Evolutionary conservation across 83 land plant genomes (phyloP), one percentile per base, ranked within the genome.

Genomic region (Thuja plicata): DNA sequence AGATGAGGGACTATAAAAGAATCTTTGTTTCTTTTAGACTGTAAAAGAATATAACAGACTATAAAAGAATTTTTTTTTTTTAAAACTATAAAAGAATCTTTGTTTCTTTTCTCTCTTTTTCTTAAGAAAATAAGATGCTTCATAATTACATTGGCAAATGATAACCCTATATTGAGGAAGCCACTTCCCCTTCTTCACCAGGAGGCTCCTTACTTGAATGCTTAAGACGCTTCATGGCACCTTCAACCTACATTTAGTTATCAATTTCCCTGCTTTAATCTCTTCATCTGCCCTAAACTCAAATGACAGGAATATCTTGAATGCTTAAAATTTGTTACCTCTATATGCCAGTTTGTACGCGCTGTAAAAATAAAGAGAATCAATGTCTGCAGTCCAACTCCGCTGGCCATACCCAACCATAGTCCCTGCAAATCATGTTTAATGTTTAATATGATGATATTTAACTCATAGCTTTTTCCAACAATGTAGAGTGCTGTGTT

Each of bases 361-460:
- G 45, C 11, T 48, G 87, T 83, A 38, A 52, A 82, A 52, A 82
- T 24, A 16, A 88, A 19, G 27, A 88, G 89, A 54, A 55, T 55
- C 37, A 82, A 7, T 37, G 89, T 82, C 38, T 88, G 89, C 24
- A 88, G 40, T 12, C 30, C 87, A 50, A 82, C 80, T 1, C 89
- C 89, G 30, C 57, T 10, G 48, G 60, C 83, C 89, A 88, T 88
- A 9, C 89, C 89, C 89, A 87, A 88, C 89, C 89, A 88, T 37
- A 88, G 40, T 45, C 89, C 89, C 89, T 88, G 89, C 13, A 85
- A 38, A 2, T 24, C 2, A 66, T 27, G 32, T 66, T 8, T 66
- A 27, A 60, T 6, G 27, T 21, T 60, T 57, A 57, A 57, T 19
- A 55, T 57, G 62, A 19, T 3, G 11, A 50, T 3, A 57, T 17